Conservation (phyloP, 1,139 yeast genomes). For the Taphrina sp. region DNA sequence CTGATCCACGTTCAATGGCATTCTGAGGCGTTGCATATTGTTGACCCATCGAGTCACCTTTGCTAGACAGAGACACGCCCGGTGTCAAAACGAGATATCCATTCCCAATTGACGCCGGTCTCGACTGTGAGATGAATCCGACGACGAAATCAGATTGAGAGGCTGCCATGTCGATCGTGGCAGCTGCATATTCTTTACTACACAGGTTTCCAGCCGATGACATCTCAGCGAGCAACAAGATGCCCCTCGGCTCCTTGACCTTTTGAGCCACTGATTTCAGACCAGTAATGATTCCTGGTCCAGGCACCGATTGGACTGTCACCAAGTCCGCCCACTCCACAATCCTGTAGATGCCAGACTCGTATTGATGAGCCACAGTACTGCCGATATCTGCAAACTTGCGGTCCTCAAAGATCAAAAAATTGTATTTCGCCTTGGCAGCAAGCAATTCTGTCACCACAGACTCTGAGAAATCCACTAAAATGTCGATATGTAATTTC, state of each 20-base stretch:
- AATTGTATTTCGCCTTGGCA: slow-evolving; percentile 72
- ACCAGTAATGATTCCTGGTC: slow-evolving; percentile 88
- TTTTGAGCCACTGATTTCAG: slow-evolving; percentile 44
- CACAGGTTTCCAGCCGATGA: slow-evolving; percentile 93
- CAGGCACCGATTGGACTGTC: slow-evolving; percentile 97
- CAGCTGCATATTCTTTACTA: slow-evolving; percentile 79
- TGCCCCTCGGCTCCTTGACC: slow-evolving; percentile 56
- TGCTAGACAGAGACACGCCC: slow-evolving; percentile 87
- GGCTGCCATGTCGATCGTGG: slow-evolving; percentile 88
- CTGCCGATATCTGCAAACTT: slow-evolving; percentile 99
- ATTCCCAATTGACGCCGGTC: slow-evolving; percentile 56
- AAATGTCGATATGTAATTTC: slow-evolving; percentile 90
- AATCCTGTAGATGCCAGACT: slow-evolving; percentile 83
- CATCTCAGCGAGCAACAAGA: slow-evolving; percentile 91
- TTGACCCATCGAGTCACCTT: slow-evolving; percentile 95
- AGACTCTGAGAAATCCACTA: slow-evolving; percentile 82
- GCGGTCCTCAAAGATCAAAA: slow-evolving; percentile 89
- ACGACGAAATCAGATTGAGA: slow-evolving; percentile 83
- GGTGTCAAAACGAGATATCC: slow-evolving; percentile 97
- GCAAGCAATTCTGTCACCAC: slow-evolving; percentile 72
- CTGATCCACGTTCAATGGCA: slow-evolving; percentile 79
- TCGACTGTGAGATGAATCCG: slow-evolving; percentile 83
- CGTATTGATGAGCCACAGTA: slow-evolving; percentile 90
- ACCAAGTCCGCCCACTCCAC: slow-evolving; percentile 96
- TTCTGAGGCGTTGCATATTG: slow-evolving; percentile 91